Evolutionary conservation across 352 stramenopile genomes (phyloP).

Genomic region (Pythium phragmiticola): DNA sequence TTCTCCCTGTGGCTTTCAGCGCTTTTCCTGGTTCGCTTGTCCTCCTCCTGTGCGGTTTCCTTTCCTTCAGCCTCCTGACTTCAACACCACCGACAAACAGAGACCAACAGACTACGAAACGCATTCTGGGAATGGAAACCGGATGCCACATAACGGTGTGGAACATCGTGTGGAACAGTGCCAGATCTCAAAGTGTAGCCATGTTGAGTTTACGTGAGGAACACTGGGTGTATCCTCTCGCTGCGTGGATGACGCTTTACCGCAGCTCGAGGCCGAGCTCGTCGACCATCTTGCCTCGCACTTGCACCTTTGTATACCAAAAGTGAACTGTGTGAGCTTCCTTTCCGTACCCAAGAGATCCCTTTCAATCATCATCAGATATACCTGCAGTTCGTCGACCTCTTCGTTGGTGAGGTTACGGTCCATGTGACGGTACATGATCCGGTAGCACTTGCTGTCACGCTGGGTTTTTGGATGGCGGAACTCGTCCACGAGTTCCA

Average conservation of each 20-base stretch:
- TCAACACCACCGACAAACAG: conserved; percentile 8
- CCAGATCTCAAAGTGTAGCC: conserved; percentile 4
- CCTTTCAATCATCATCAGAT: not conserved
- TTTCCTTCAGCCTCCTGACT: not conserved
- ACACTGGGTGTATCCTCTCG: not conserved
- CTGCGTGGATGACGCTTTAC: conserved; percentile 43
- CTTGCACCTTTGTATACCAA: conserved; percentile 32
- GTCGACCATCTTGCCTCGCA: conserved; percentile 76
- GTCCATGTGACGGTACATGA: conserved; percentile 99
- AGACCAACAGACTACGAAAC: conserved; percentile 13
- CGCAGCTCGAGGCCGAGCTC: conserved; percentile 90
- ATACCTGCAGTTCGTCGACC: conserved; percentile 95
- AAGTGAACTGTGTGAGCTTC: too few relatives aligned
- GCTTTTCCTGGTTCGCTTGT: not conserved
- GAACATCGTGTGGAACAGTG: conserved; percentile 1
- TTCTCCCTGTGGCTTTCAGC: not conserved
- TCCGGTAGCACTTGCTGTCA: conserved; percentile 96
- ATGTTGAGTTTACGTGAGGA: conserved; percentile 4
- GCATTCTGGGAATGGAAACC: conserved; percentile 3
- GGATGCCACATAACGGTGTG: not conserved
- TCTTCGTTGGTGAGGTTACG: conserved; percentile 98
- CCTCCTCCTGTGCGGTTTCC: not conserved
- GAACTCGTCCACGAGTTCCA: conserved; percentile 96
- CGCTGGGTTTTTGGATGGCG: conserved; percentile 95
- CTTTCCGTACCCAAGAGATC: too few relatives aligned